These are phyloP conservation scores for Boletellus dicymbophilus DNA, from an alignment of 1,284 basidiomycete species.

Conservation along the genomic window DNA sequence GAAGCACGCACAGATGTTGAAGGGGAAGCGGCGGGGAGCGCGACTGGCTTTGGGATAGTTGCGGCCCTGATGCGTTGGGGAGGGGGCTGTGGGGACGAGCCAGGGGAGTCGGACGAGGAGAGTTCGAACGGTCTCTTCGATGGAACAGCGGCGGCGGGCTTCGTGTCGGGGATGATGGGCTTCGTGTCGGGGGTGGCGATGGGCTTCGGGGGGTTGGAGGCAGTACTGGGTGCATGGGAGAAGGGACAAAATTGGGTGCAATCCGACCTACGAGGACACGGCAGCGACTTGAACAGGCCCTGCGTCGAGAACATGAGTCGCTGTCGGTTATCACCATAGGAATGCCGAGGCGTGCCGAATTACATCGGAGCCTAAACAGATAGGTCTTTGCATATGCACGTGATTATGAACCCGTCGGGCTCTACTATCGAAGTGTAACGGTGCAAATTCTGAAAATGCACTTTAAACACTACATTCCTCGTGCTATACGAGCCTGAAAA, in stretches of 20 bases:
- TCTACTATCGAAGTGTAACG: too few species aligned
- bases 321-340: not conserved
- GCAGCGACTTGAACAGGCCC: conserved; percentile 57
- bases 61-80: conserved; percentile 60
- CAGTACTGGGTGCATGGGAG: conserved; percentile 51
- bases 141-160: conserved; percentile 25
- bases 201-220: conserved; percentile 35
- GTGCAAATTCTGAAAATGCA: too few species aligned
- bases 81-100: conserved; percentile 46
- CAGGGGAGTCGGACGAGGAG: conserved; percentile 13
- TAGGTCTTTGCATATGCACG: too few species aligned
- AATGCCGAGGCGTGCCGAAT: too few species aligned
- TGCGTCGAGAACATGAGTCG: conserved; percentile 75
- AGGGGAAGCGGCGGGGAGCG: conserved; percentile 42
- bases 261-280: conserved; percentile 56
- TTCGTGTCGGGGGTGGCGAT: conserved; percentile 34
- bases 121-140: conserved; percentile 33
- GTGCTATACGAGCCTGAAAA: too few species aligned
- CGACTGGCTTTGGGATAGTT: conserved; percentile 38
- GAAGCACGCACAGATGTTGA: conserved; percentile 37
- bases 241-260: conserved; percentile 67
- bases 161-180: not conserved
- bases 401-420: too few species aligned
- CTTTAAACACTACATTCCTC: too few species aligned
- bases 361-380: too few species aligned